Percentiles rank a stretch among this genome's conserved stretches.
These are phyloP conservation scores for Catharanthus roseus DNA, from an alignment of 257 asterid genomes.

Conservation along the genomic window DNA sequence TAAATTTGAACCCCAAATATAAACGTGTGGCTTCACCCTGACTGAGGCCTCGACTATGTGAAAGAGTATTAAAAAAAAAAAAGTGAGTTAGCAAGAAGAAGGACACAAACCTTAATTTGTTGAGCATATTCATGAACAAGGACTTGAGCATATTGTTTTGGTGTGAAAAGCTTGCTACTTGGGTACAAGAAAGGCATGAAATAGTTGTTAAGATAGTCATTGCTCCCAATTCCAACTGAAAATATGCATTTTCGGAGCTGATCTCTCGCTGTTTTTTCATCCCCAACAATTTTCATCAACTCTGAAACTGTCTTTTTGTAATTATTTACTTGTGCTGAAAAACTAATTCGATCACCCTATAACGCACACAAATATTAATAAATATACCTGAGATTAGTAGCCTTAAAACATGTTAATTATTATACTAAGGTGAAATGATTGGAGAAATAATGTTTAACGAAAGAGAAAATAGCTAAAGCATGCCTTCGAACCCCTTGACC, in stretches of 20 bases:
- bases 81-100: not conserved
- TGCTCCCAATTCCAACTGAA: constrained; percentile 46
- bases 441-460: not conserved
- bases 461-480: no score
- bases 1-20: no score
- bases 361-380: no score
- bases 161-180: constrained; percentile 28
- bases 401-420: not conserved
- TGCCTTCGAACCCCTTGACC: no score
- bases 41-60: no score
- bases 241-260: constrained; percentile 36
- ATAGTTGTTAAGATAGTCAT: constrained; percentile 50
- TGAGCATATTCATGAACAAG: constrained; percentile 36
- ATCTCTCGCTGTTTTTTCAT: constrained; percentile 26
- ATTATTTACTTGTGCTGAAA: constrained; percentile 57
- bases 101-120: constrained; percentile 25
- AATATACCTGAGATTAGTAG: not conserved
- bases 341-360: constrained; percentile 64
- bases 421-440: not conserved
- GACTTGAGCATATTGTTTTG: constrained; percentile 35
- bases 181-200: constrained; percentile 43
- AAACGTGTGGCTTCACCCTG: no score
- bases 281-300: constrained; percentile 36
- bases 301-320: constrained; percentile 67
- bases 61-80: no score